Percentiles rank a stretch among this genome's conserved stretches.
Conservation (phyloP, 495 filamentous ascomycete genomes). For the Penicillium coprophilum region DNA sequence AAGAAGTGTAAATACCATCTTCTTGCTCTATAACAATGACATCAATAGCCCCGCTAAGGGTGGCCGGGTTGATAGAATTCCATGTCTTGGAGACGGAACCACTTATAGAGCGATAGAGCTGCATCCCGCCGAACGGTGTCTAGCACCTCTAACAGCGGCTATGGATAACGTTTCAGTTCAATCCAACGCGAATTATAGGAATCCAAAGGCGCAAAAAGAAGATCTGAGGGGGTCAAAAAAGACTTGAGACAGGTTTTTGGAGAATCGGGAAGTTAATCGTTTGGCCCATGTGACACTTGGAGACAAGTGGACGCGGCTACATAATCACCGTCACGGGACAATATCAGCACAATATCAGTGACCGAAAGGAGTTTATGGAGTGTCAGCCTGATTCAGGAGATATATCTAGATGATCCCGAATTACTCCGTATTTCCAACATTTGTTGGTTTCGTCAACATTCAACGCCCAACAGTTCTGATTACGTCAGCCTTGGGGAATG, state of each 20-base stretch:
- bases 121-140: conserved; percentile 59
- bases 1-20: conserved; percentile 59
- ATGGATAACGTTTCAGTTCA: conserved; percentile 10
- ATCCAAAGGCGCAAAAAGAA: conserved; percentile 6
- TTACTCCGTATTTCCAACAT: background rate
- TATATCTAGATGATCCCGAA: background rate
- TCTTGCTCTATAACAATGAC: conserved; percentile 98
- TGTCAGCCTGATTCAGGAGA: background rate
- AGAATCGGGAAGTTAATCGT: conserved; percentile 27
- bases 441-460: conserved; percentile 12
- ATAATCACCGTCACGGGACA: conserved; percentile 2
- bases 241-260: conserved; percentile 21
- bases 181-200: conserved; percentile 8
- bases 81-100: conserved; percentile 97
- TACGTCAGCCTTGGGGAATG: conserved; percentile 1
- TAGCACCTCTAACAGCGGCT: conserved; percentile 18
- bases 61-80: conserved; percentile 99
- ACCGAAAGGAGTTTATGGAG: background rate
- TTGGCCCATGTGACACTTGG: conserved; percentile 38
- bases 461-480: conserved; percentile 11
- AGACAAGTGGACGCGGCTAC: conserved; percentile 4
- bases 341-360: background rate
- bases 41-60: conserved; percentile 95
- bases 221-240: conserved; percentile 10
- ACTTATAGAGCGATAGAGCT: conserved; percentile 95